Evolutionary conservation across 2,329 filamentous ascomycete species (phyloP).

Genomic region (Calcarisporium arbuscula): DNA sequence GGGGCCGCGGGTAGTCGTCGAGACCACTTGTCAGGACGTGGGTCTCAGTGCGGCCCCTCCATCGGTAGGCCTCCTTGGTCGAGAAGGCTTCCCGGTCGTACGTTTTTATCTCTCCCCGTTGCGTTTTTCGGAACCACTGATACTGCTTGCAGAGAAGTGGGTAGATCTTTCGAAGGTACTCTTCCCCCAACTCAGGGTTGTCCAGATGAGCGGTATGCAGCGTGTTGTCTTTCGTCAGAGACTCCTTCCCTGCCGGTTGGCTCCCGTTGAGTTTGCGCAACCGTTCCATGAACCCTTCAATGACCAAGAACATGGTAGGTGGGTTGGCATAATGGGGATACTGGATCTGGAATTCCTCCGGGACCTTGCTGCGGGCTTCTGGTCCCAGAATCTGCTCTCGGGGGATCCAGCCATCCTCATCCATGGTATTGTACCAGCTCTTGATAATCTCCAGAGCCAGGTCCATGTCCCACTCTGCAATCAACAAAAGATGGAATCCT

Average conservation of each 20-base stretch:
- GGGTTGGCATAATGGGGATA: slow-evolving; percentile 98
- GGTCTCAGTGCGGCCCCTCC: slow-evolving; percentile 80
- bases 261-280: slow-evolving; percentile 53
- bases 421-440: slow-evolving; percentile 95
- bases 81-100: slow-evolving; percentile 89
- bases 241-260: slow-evolving; percentile 34
- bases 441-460: slow-evolving; percentile 80
- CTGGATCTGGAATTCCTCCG: slow-evolving; percentile 84
- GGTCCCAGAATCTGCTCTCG: slow-evolving; percentile 89
- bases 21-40: slow-evolving; percentile 91
- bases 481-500: slow-evolving; percentile 86
- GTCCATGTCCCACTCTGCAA: slow-evolving; percentile 92
- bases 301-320: slow-evolving; percentile 84
- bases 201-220: slow-evolving; percentile 60
- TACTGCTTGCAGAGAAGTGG: slow-evolving; percentile 85
- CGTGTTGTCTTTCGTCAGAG: slow-evolving; percentile 33
- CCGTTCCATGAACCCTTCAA: slow-evolving; percentile 79
- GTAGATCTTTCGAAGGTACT: slow-evolving; percentile 72
- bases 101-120: slow-evolving; percentile 80
- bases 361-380: slow-evolving; percentile 93
- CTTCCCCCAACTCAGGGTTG: slow-evolving; percentile 59
- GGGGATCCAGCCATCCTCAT: slow-evolving; percentile 95
- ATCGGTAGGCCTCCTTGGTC: slow-evolving; percentile 87
- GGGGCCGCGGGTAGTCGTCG: slow-evolving; percentile 90
- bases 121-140: slow-evolving; percentile 90